phyloP scores from a whole-genome alignment of 768 basidiomycete genomes.

The Tulasnella sp. region DNA sequence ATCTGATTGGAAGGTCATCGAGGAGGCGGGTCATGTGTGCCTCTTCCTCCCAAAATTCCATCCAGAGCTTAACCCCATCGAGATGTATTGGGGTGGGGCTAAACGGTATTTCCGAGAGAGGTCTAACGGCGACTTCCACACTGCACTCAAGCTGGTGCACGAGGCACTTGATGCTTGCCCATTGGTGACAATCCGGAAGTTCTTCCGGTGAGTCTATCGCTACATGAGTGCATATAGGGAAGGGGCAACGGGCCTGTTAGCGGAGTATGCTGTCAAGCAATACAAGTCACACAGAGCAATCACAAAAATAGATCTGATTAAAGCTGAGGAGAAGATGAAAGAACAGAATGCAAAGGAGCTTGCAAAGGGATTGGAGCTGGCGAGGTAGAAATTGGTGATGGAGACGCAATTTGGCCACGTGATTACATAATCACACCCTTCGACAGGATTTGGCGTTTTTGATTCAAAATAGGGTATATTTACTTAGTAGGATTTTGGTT shows the following conservation, averaged over 20 bases:
- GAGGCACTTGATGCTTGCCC: neutral
- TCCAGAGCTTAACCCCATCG: neutral
- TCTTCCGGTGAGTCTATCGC: neutral
- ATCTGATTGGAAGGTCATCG: neutral
- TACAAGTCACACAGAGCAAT: neutral
- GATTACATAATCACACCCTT: neutral
- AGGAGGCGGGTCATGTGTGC: neutral
- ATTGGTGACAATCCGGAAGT: neutral
- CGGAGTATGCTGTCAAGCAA: neutral
- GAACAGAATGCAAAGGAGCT: neutral
- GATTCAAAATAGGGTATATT: neutral
- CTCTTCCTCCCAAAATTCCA: neutral
- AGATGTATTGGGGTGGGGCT: conserved; percentile 1
- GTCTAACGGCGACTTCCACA: neutral
- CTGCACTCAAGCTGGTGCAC: neutral
- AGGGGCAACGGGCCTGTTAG: neutral
- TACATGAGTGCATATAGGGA: neutral
- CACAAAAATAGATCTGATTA: neutral
- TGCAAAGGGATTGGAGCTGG: neutral
- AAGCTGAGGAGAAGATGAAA: neutral
- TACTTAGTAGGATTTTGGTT: neutral
- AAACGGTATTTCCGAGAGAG: neutral
- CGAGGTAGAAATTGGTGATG: neutral
- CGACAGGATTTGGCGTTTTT: neutral
- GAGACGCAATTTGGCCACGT: neutral